Percentiles rank a stretch among this genome's conserved stretches.
These are phyloP conservation scores for Combretum micranthum DNA, from an alignment of 345 rosid species.

Conservation along the genomic window DNA sequence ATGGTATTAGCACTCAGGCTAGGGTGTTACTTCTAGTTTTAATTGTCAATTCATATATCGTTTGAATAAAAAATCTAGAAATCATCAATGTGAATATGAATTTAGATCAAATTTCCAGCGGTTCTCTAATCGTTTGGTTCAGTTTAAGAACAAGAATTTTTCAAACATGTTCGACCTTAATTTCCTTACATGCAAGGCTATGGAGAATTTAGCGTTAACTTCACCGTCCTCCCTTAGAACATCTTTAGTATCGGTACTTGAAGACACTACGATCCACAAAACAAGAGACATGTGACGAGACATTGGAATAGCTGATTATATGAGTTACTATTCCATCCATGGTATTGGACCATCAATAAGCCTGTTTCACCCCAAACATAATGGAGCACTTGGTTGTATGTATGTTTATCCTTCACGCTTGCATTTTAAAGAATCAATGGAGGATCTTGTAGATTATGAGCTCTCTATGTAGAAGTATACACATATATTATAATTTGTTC, in stretches of 20 bases:
- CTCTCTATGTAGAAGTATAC: not conserved
- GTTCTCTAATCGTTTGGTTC: too few species aligned
- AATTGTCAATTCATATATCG: too few species aligned
- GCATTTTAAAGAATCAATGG: slow-evolving; percentile 46
- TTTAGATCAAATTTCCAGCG: too few species aligned
- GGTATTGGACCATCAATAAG: slow-evolving; percentile 44
- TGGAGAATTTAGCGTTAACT: slow-evolving; percentile 41
- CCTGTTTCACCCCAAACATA: slow-evolving; percentile 35
- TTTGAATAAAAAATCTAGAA: too few species aligned
- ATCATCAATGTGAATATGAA: too few species aligned
- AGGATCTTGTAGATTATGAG: slow-evolving; percentile 18
- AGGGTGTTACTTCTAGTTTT: too few species aligned
- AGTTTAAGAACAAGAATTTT: slow-evolving; percentile 34
- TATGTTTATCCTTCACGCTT: slow-evolving; percentile 45
- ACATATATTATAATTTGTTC: not conserved
- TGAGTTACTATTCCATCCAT: slow-evolving; percentile 46
- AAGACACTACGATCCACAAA: slow-evolving; percentile 27
- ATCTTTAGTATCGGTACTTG: slow-evolving; percentile 35
- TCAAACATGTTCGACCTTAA: slow-evolving; percentile 48
- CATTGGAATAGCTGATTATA: slow-evolving; percentile 36
- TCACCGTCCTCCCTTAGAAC: slow-evolving; percentile 34
- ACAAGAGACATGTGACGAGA: slow-evolving; percentile 12
- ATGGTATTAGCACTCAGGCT: too few species aligned
- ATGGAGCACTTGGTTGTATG: slow-evolving; percentile 30
- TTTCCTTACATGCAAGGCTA: slow-evolving; percentile 44